Percentiles rank a stretch among this genome's conserved stretches.
phyloP scores from a whole-genome alignment of 495 filamentous ascomycete species.

The Aspergillus taichungensis region DNA sequence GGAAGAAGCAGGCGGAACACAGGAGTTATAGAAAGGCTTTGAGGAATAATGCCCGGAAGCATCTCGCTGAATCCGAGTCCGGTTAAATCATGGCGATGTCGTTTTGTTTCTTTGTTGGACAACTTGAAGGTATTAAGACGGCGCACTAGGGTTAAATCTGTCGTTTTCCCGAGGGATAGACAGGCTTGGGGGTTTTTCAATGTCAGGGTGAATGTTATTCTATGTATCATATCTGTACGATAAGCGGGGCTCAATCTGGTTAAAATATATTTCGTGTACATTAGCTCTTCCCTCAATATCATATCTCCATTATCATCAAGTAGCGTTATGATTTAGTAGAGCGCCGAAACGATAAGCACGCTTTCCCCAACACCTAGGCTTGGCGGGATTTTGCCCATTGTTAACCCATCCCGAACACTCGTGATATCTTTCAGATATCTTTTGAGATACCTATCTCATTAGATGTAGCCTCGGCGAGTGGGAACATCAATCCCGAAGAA shows the following conservation, averaged over 20 bases:
- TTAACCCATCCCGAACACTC: too few species aligned
- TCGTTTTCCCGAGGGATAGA: neutral
- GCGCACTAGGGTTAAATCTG: neutral
- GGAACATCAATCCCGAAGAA: too few species aligned
- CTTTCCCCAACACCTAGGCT: too few species aligned
- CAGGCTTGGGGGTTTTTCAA: neutral
- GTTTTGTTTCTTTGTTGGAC: neutral
- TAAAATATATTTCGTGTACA: conserved; percentile 6
- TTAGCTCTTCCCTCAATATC: conserved; percentile 13
- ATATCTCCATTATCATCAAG: neutral
- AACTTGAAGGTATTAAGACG: neutral
- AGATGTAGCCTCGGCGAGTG: too few species aligned
- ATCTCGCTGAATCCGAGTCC: conserved; percentile 14
- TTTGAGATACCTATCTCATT: too few species aligned
- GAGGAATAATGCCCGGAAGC: conserved; percentile 21
- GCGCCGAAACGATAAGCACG: too few species aligned
- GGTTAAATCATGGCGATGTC: conserved; percentile 6
- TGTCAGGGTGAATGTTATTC: neutral
- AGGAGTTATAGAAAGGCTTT: conserved; percentile 32
- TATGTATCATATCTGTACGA: conserved; percentile 17
- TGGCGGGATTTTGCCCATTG: too few species aligned
- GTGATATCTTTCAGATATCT: too few species aligned
- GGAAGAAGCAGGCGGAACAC: conserved; percentile 38
- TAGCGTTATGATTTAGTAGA: conserved; percentile 1
- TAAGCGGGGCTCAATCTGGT: conserved; percentile 7